A percentile compares a stretch with the other conserved stretches of the same genome.
Evolutionary conservation across 2,329 filamentous ascomycete genomes (phyloP).

Genomic region (Ceratocystis alfenasii): DNA sequence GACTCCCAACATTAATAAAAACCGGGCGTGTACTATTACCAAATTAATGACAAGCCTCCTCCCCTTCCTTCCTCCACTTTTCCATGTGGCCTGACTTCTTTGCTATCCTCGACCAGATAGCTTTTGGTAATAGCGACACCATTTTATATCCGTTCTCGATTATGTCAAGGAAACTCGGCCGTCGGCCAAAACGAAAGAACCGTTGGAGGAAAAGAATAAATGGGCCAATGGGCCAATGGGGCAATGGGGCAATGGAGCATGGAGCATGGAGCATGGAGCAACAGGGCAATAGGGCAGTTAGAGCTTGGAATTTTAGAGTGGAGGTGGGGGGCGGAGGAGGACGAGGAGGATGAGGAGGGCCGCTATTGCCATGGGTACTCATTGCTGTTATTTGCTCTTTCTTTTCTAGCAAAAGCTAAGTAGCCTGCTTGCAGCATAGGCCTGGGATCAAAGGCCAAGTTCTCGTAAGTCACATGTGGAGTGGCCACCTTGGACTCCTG

Average conservation of each 20-base stretch:
- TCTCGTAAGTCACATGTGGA: conserved; percentile 30
- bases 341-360: too few species aligned
- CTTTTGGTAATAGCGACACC: not conserved
- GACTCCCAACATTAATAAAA: not conserved
- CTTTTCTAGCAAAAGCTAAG: conserved; percentile 25
- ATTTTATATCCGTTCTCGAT: not conserved
- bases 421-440: conserved; percentile 32
- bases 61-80: not conserved
- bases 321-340: not conserved
- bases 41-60: not conserved
- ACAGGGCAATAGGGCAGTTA: too few species aligned
- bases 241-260: not conserved
- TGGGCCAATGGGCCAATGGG: too few species aligned
- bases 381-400: not conserved
- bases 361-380: too few species aligned
- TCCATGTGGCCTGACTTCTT: conserved; percentile 2
- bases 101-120: not conserved
- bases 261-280: too few species aligned
- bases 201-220: not conserved
- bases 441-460: conserved; percentile 34
- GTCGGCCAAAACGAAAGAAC: not conserved
- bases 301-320: not conserved
- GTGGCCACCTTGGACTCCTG: conserved; percentile 24
- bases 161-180: conserved; percentile 3
- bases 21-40: not conserved